Base-by-base conservation (phyloP, 2,329 filamentous ascomycete genomes). In the Microdochium trichocladiopsis region DNA sequence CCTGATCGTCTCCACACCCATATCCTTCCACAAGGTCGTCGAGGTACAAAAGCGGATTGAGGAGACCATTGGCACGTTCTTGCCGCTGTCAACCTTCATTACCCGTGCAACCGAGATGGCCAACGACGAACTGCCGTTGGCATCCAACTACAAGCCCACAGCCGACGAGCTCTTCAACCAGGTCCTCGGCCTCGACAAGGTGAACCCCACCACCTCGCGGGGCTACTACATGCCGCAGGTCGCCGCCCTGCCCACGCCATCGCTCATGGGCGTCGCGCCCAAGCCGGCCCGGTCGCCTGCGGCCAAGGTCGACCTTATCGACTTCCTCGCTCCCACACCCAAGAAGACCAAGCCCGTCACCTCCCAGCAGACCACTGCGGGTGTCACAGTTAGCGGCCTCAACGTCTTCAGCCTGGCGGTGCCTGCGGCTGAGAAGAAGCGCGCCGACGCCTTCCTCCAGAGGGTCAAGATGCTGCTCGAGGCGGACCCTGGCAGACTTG, bases 101-200 rank as follows among this genome's bases (percentile, higher is more conserved):
- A 80, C 84, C 52, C 87, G 91, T 51, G 94, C 94, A 41, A 82
- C 88, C 41, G 86, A 94, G 62, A 72, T 95, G 24, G 94, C 94
- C 55, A 97, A 97, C 71, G 87, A 94, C 57, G 83, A 88, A 47
- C 80, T 97, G 8, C 93, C 93, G 2, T 74, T 79, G 25, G 80
- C 84, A 4, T 77, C 83, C 54, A 74, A 75, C 55, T 77, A 80
- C 47, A 78, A 83, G 64, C 86, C 87, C 14, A 85, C 88, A 1
- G 75, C 87, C 33, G 82, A 91, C 64, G 90, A 95, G 66, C 82
- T 99, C 12, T 97, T 97, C 72, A 85, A 96, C 66, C 84, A 93
- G 61, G 78, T 97, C 14, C 79, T 99, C 8, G 93, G 92, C 10
- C 73, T 91, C 21, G 72, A 80, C 64, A 72, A 69, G 57, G 61